Evolutionary conservation across 331 rosid species (phyloP).

Genomic region (Dryas integrifolia): DNA sequence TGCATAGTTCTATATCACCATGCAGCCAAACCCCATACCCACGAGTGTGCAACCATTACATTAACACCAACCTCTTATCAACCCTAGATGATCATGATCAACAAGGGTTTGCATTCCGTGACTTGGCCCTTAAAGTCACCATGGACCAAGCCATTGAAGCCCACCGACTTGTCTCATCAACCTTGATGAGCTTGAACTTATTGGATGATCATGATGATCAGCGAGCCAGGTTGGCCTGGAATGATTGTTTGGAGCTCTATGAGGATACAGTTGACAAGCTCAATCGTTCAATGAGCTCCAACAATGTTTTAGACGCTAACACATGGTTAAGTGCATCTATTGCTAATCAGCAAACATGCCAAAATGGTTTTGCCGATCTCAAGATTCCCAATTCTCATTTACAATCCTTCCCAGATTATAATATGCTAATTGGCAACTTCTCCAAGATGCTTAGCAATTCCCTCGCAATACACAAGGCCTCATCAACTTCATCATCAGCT

Average conservation of each 20-base stretch:
- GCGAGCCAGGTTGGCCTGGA: slow-evolving; percentile 49
- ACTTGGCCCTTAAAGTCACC: slow-evolving; percentile 44
- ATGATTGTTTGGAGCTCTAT: slow-evolving; percentile 63
- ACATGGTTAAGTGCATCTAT: slow-evolving; percentile 72
- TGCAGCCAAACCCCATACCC: slow-evolving; percentile 76
- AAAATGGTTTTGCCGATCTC: slow-evolving; percentile 57
- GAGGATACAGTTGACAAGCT: slow-evolving; percentile 56
- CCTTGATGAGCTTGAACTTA: slow-evolving; percentile 24
- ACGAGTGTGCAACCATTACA: slow-evolving; percentile 46
- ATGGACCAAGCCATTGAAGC: slow-evolving; percentile 57
- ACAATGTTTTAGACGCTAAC: slow-evolving; percentile 32
- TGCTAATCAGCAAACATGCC: slow-evolving; percentile 67
- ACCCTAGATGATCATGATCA: slow-evolving; percentile 13
- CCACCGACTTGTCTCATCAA: slow-evolving; percentile 41
- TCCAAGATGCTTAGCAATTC: slow-evolving; percentile 69
- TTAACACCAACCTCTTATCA: slow-evolving; percentile 31
- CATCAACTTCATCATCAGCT: slow-evolving; percentile 10
- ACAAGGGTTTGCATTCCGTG: slow-evolving; percentile 38
- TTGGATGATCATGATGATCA: slow-evolving; percentile 20
- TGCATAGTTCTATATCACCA: slow-evolving; percentile 34
- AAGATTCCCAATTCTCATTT: slow-evolving; percentile 35
- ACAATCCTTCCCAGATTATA: slow-evolving; percentile 30
- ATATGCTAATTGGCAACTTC: slow-evolving; percentile 45
- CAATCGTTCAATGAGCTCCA: slow-evolving; percentile 45
- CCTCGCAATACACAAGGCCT: slow-evolving; percentile 39